Evolutionary conservation across 768 basidiomycete genomes (phyloP).

Genomic region (Holtermanniella nyarrowii): DNA sequence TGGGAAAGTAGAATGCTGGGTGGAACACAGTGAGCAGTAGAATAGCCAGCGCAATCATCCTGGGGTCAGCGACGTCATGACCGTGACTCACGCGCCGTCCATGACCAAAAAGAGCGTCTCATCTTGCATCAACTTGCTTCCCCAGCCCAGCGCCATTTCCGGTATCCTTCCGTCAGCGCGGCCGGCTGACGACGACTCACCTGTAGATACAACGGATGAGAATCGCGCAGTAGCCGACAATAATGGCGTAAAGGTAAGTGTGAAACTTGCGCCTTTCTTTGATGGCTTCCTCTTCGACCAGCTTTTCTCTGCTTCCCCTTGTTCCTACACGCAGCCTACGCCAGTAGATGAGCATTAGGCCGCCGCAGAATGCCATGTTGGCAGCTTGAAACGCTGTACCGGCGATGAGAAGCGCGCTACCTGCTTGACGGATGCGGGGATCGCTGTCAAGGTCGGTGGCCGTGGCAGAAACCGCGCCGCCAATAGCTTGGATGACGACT

Average conservation of each 20-base stretch:
- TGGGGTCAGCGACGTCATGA: not conserved
- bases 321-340: not conserved
- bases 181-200: not conserved
- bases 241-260: conserved; percentile 4
- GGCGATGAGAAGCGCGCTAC: conserved; percentile 5
- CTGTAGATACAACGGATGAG: conserved; percentile 7
- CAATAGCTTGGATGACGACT: conserved; percentile 1
- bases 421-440: too few relatives aligned
- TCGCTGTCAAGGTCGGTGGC: conserved; percentile 2
- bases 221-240: conserved; percentile 3
- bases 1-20: conserved; percentile 5
- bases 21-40: conserved; percentile 6
- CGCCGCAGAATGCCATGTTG: conserved; percentile 9
- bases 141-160: not conserved
- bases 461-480: not conserved
- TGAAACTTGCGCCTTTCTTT: conserved; percentile 1
- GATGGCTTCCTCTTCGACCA: not conserved
- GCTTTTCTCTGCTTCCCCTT: not conserved
- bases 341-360: conserved; percentile 8
- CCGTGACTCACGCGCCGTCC: conserved; percentile 6
- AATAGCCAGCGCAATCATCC: conserved; percentile 5
- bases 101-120: conserved; percentile 4
- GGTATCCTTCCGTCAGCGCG: not conserved
- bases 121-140: not conserved
- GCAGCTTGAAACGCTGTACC: conserved; percentile 10